Base-by-base conservation (phyloP, 805 yeast species). In the Torulaspora maleeae region DNA sequence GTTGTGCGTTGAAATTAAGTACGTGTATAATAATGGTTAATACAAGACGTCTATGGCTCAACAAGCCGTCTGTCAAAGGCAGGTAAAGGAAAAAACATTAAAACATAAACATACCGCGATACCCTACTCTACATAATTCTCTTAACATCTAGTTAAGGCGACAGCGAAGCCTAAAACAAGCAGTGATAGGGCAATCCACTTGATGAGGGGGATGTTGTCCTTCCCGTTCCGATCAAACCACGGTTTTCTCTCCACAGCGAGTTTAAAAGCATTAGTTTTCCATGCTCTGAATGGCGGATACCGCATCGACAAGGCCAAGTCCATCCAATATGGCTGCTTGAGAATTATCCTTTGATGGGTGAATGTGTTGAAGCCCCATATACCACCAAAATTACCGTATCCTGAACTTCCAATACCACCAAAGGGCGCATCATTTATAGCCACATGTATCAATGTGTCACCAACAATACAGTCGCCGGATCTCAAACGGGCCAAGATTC, bases 321-420 rank as follows among this genome's bases (percentile, higher is more conserved):
- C 96, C 39, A 72, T 71, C 82, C 82, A 80, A 47, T 72, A 73
- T 12, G 83, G 81, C 61, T 83, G 86, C 38, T 72, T 75, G 52
- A 86, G 60, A 2, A 81, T 70, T 0, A 89, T 76, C 56, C 95
- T 76, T 59, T 77, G 78, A 63, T 86, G 95, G 1, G 88, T 76
- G 59, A 90, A 90, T n/a, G 84, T 72, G 36, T 80, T 77, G 50
- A 80, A 74, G 7, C 89, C 83, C 60, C 68, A 73, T 50, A 66
- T 67, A 3, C 96, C 96, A 60, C 89, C 96, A 66, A 88, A 89
- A 27, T 75, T 68, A 9, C 97, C 97, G 47, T 71, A 69, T 1
- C 98, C 98, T 0, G 96, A 86, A 12, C 61, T 61, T 11, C 97
- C 96, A 45, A 90, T 69, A 19, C 98, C 98, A 27, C 98, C 98